These are phyloP conservation scores for Schizosaccharomyces pombe DNA, from an alignment of 805 yeast species.

Conservation along the genomic window DNA sequence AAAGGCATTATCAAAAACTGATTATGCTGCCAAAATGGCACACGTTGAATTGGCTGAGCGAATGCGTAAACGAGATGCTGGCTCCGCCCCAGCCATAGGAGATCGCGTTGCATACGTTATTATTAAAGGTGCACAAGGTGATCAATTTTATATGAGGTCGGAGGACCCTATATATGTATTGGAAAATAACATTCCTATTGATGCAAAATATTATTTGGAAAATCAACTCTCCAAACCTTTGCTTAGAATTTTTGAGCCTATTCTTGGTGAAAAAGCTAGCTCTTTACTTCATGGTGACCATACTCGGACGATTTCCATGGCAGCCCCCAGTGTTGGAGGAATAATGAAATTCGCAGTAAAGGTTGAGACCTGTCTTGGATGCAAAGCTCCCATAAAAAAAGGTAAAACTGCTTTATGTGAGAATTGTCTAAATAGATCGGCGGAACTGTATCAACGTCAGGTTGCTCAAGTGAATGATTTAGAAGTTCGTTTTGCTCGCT, in stretches of 20 bases:
- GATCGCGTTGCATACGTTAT: slow-evolving; percentile 97
- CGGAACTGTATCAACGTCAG: slow-evolving; percentile 60
- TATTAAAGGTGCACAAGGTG: slow-evolving; percentile 53
- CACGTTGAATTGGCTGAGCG: slow-evolving; percentile 91
- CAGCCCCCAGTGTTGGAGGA: slow-evolving; percentile 65
- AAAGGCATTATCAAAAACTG: slow-evolving; percentile 68
- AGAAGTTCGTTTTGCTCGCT: slow-evolving; percentile 58
- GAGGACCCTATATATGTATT: slow-evolving; percentile 89
- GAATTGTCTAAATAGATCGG: slow-evolving; percentile 50
- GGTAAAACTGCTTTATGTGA: slow-evolving; percentile 53
- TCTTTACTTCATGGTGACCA: slow-evolving; percentile 48
- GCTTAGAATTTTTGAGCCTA: slow-evolving; percentile 83
- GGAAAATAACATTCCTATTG: slow-evolving; percentile 81
- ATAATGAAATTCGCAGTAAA: slow-evolving; percentile 78
- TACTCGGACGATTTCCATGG: slow-evolving; percentile 44
- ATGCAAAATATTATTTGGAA: slow-evolving; percentile 77
- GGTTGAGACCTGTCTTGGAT: slow-evolving; percentile 68
- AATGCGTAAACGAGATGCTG: slow-evolving; percentile 89
- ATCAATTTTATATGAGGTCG: slow-evolving; percentile 76
- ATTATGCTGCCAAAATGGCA: slow-evolving; percentile 89
- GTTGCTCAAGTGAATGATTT: slow-evolving; percentile 55
- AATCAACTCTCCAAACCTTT: slow-evolving; percentile 85
- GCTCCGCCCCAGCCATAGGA: slow-evolving; percentile 89
- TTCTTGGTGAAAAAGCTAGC: slow-evolving; percentile 40
- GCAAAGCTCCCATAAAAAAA: slow-evolving; percentile 52